Evolutionary conservation across 1,284 basidiomycete species (phyloP).

Genomic region (Psilocybe mexicana): DNA sequence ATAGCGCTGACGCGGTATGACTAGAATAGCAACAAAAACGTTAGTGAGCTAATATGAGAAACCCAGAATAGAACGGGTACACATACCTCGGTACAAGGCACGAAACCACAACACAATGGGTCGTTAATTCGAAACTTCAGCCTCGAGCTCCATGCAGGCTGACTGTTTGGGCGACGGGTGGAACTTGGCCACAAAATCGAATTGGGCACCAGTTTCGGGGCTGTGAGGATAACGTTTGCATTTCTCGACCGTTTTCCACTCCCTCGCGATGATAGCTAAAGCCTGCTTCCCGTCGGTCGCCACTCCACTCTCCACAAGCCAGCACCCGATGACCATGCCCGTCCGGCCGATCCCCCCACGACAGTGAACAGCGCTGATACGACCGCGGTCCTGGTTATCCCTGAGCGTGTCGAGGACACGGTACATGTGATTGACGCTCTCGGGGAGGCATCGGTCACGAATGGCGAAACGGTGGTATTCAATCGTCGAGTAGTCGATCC

Average conservation of each 20-base stretch:
- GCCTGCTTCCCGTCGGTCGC: conserved; percentile 65
- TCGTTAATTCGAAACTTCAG: not conserved
- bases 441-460: conserved; percentile 64
- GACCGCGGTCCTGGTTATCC: conserved; percentile 55
- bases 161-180: conserved; percentile 19
- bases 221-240: conserved; percentile 69
- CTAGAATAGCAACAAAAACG: not conserved
- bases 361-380: conserved; percentile 70
- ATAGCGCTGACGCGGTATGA: not conserved
- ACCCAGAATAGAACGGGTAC: not conserved
- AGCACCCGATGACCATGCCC: conserved; percentile 74
- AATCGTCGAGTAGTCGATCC: conserved; percentile 52
- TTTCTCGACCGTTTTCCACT: conserved; percentile 77
- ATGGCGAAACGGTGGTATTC: conserved; percentile 78
- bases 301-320: conserved; percentile 67
- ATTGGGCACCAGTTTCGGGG: conserved; percentile 77
- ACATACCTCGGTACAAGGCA: not conserved
- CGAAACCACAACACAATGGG: not conserved
- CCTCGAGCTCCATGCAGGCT: conserved; percentile 8
- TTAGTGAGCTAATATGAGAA: not conserved
- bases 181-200: conserved; percentile 67
- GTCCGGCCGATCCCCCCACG: conserved; percentile 76
- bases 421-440: conserved; percentile 54
- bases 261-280: conserved; percentile 57
- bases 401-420: conserved; percentile 55